These are phyloP conservation scores for Fomitopsis serialis DNA, from an alignment of 768 basidiomycete genomes.

Conservation along the genomic window DNA sequence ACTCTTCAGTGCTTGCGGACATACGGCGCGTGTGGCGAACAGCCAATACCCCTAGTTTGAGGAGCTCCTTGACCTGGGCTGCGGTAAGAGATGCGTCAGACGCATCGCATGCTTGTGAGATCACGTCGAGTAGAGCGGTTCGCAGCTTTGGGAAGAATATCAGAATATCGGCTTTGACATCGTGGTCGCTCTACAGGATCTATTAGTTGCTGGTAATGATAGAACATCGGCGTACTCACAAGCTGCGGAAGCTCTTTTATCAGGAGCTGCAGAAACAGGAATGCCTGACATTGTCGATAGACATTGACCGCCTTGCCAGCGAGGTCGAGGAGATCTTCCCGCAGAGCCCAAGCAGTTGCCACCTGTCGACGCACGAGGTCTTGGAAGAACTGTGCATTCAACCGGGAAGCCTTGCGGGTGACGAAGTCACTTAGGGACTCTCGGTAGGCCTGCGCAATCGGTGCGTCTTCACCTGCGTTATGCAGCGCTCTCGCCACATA, in stretches of 20 bases:
- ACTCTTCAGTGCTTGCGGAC: constrained; percentile 22
- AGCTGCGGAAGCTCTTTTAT: constrained; percentile 46
- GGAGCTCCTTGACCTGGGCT: constrained; percentile 70
- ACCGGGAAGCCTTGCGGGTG: constrained; percentile 72
- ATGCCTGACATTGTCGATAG: constrained; percentile 71
- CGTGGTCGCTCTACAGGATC: constrained; percentile 27
- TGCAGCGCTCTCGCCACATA: constrained; percentile 58
- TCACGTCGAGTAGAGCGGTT: constrained; percentile 40
- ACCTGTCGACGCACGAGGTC: constrained; percentile 72
- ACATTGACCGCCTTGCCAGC: constrained; percentile 61
- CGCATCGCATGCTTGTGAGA: constrained; percentile 45
- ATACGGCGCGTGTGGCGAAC: constrained; percentile 61
- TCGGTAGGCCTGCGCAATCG: constrained; percentile 51
- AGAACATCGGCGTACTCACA: constrained; percentile 28
- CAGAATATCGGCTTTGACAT: constrained; percentile 31
- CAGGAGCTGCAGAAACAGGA: constrained; percentile 65
- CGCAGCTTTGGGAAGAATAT: constrained; percentile 49
- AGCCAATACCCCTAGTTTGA: constrained; percentile 62
- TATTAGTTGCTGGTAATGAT: constrained; percentile 2
- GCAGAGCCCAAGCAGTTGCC: constrained; percentile 57
- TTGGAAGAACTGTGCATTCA: constrained; percentile 71
- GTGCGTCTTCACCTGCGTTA: constrained; percentile 30
- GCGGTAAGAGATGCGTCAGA: constrained; percentile 40
- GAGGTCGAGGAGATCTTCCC: constrained; percentile 51
- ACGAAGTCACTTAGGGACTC: constrained; percentile 71